Evolutionary conservation across 257 asterid genomes (phyloP), one percentile per base, ranked within the genome.

Genomic region (Solanum dulcamara): DNA sequence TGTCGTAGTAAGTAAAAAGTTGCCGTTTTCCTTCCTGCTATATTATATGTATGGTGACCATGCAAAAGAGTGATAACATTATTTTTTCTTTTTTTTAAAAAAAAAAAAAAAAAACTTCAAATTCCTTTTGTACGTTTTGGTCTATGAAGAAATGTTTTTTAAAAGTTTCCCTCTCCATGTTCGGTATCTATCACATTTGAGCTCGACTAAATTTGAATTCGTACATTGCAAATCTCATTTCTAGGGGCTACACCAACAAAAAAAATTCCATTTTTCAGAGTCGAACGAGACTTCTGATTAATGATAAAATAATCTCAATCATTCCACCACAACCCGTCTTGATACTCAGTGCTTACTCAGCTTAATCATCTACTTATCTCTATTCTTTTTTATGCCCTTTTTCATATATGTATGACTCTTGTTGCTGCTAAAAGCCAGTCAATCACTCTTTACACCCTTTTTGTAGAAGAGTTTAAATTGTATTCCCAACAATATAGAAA

Each of bases 211-310:
- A 28, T 62, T 6, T 13, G 11, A 0, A 0, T 62, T 28, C 0
- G 0, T 28, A 7, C 0, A 24, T 24, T 2, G 68, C 1, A 2
- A 0, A 10, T 0, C 5, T 14, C 5, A 13, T 11, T 60, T 14
- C 8, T 0, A 2, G 1, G 3, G 1, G 0, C 0, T 0, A 64
- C 0, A 0, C 1, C 5, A 30, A 66, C 12, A 2, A 3, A 8
- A 50, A 14, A 1, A 14, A 14, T 15, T 48, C 0, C 7, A 48
- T 14, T 48, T 48, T 5, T 7, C 4, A 0, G 6, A 1, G 3
- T 50, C n/a, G 0, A 30, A 66, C 1, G 0, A 30, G 12, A 30
- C 1, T n/a, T 30, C 0, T 15, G 0, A 4, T 30, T 6, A 30
- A 66, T 1, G 4, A 3, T 0, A 15, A 0, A 66, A 0, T 2